Conservation (phyloP, 768 basidiomycete genomes). For the Podaxis carcinomalis region DNA sequence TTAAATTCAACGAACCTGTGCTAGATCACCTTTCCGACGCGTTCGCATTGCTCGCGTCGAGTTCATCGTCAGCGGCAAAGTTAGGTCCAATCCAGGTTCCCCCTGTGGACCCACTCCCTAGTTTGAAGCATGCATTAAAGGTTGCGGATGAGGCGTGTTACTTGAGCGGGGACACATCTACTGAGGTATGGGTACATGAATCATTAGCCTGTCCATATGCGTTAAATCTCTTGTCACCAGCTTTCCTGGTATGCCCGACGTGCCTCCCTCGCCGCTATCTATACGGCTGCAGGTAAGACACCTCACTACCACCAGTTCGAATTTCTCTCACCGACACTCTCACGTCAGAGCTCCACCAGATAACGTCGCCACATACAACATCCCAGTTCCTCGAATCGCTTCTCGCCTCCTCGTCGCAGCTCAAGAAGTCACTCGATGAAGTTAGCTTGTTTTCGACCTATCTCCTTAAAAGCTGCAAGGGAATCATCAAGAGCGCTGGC, state of each 20-base stretch:
- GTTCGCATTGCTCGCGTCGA: constrained; percentile 62
- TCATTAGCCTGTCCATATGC: not conserved
- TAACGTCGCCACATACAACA: constrained; percentile 71
- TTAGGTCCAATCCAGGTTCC: constrained; percentile 24
- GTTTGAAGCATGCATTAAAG: constrained; percentile 51
- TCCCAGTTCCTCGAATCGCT: constrained; percentile 62
- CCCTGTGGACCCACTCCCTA: constrained; percentile 56
- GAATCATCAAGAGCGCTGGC: constrained; percentile 67
- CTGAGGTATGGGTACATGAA: constrained; percentile 40
- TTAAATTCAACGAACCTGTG: constrained; percentile 67
- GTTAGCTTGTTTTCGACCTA: constrained; percentile 54
- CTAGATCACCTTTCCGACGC: constrained; percentile 68
- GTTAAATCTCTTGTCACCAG: constrained; percentile 29
- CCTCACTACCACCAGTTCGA: not conserved
- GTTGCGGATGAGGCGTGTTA: constrained; percentile 74
- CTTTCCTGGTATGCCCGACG: constrained; percentile 71
- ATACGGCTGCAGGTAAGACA: constrained; percentile 61
- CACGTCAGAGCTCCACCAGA: constrained; percentile 67
- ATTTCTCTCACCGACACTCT: not conserved
- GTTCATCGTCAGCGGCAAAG: constrained; percentile 23
- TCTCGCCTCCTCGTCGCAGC: constrained; percentile 41
- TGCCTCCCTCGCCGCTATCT: constrained; percentile 60
- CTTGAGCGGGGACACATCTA: constrained; percentile 45
- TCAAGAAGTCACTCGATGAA: constrained; percentile 49
- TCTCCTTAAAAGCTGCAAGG: constrained; percentile 63